These are phyloP conservation scores for Microbotryomycetes sp. DNA, from an alignment of 1,284 basidiomycete species.

Conservation along the genomic window DNA sequence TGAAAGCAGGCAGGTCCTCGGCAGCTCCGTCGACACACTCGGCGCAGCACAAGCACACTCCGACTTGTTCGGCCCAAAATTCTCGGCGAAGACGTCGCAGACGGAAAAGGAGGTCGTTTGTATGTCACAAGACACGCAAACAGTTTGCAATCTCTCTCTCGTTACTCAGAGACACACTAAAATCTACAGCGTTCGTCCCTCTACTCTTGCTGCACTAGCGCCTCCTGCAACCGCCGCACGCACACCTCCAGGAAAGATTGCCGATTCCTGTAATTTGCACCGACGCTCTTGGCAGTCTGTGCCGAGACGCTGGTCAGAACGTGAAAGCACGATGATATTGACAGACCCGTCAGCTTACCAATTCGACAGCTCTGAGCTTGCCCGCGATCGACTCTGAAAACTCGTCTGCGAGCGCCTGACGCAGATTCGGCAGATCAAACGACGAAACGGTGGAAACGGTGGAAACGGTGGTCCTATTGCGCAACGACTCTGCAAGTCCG, in stretches of 20 bases:
- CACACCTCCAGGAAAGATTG: conserved; percentile 21
- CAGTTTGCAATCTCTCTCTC: no score
- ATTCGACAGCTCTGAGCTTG: conserved; percentile 1
- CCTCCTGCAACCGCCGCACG: conserved; percentile 14
- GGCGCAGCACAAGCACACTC: not conserved
- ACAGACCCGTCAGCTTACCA: conserved; percentile 5
- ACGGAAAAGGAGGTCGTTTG: no score
- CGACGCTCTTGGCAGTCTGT: conserved; percentile 21
- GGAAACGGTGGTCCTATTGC: conserved; percentile 8
- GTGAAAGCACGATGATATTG: not conserved
- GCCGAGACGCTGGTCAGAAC: not conserved
- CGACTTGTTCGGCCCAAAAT: not conserved
- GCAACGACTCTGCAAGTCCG: conserved; percentile 19
- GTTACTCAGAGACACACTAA: no score
- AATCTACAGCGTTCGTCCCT: no score
- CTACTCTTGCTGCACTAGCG: no score
- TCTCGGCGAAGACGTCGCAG: not conserved
- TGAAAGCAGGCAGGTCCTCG: no score
- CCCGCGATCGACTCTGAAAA: conserved; percentile 11
- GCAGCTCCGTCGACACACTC: no score
- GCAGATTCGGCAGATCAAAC: conserved; percentile 16
- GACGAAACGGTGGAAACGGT: not conserved
- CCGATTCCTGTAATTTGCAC: conserved; percentile 10
- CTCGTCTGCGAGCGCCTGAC: conserved; percentile 12
- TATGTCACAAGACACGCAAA: no score